Percentiles rank a stretch among this genome's conserved stretches.
Evolutionary conservation across 306 rosid genomes (phyloP).

Genomic region (Lagenaria siceraria): DNA sequence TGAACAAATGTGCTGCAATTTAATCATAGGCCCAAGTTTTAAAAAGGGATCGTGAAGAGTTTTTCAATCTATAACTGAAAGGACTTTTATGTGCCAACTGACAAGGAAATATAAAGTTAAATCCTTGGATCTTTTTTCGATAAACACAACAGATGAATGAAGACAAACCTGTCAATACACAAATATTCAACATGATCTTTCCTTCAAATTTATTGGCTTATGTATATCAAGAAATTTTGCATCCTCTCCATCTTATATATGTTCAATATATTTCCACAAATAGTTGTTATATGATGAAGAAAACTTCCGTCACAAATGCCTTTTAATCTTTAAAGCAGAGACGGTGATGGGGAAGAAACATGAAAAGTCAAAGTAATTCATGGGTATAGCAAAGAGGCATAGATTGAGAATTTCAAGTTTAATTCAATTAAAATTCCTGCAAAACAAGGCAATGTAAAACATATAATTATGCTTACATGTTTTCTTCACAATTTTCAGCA

Average conservation of each 20-base stretch:
- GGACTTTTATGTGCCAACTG: neutral
- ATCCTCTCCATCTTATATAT: neutral
- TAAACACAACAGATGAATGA: neutral
- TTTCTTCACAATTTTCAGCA: slow-evolving; percentile 26
- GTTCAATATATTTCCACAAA: neutral
- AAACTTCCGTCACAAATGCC: neutral
- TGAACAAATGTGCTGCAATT: neutral
- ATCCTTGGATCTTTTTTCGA: neutral
- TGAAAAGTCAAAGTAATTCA: neutral
- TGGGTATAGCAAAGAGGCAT: neutral
- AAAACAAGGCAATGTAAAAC: neutral
- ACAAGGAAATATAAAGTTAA: neutral
- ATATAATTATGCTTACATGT: slow-evolving; percentile 40
- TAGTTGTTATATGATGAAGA: neutral
- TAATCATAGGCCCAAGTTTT: neutral
- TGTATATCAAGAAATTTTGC: neutral
- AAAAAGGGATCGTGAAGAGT: neutral
- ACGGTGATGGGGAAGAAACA: neutral
- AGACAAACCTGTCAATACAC: neutral
- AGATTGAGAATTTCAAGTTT: neutral
- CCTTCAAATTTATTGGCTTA: neutral
- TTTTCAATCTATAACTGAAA: neutral
- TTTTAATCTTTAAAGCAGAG: neutral
- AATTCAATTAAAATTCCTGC: neutral
- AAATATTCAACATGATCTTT: neutral